Evolutionary conservation across 2,329 filamentous ascomycete species (phyloP).

Genomic region (Ophiostoma tasmaniense): DNA sequence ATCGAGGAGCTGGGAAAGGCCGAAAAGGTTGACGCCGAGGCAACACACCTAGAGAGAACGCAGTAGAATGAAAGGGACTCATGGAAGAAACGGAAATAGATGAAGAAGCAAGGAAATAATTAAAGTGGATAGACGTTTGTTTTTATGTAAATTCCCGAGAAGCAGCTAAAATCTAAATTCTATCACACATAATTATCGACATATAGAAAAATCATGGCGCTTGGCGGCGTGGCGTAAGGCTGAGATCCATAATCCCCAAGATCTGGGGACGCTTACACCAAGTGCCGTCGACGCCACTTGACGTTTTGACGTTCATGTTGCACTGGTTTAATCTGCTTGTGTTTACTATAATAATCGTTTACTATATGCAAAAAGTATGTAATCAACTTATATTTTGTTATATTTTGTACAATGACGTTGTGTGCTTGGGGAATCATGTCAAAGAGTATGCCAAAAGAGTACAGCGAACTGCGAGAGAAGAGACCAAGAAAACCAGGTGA

Average conservation of each 20-base stretch:
- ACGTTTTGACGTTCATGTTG: not conserved
- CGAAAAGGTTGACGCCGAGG: conserved; percentile 15
- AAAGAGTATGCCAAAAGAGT: not conserved
- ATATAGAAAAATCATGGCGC: not conserved
- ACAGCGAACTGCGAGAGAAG: not conserved
- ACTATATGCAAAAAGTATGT: not conserved
- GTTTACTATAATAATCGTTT: too few species aligned
- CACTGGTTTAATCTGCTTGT: not conserved
- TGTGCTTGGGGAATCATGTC: not conserved
- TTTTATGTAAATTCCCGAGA: not conserved
- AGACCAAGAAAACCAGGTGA: not conserved
- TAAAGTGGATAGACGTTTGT: not conserved
- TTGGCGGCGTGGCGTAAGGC: not conserved
- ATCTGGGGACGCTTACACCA: not conserved
- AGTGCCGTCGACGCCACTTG: not conserved
- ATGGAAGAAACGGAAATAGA: not conserved
- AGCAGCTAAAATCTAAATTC: not conserved
- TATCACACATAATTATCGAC: not conserved
- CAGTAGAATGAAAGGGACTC: not conserved
- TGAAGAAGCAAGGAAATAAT: not conserved
- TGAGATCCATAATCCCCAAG: not conserved
- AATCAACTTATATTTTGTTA: not conserved
- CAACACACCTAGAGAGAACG: conserved; percentile 9
- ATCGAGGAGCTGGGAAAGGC: conserved; percentile 20
- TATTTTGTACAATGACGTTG: not conserved